phyloP scores from a whole-genome alignment of 2,329 filamentous ascomycete species.

The Cadophora malorum region DNA sequence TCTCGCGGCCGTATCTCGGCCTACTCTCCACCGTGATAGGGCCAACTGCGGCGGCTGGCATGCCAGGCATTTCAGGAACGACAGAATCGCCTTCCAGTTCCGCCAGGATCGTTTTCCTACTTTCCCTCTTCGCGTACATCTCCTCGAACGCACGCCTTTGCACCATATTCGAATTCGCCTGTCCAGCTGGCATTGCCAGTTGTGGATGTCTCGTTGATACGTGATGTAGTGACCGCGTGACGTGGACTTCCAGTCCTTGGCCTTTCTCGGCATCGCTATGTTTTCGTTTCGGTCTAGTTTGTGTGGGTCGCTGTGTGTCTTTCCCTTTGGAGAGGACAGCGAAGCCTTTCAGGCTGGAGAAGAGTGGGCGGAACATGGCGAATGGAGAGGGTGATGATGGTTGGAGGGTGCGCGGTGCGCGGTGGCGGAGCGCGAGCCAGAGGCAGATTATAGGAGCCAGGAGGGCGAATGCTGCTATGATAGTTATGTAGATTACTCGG shows the following conservation, averaged over 20 bases:
- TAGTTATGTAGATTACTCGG: slow-evolving; percentile 20
- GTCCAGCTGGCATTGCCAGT: not conserved
- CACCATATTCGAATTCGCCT: not conserved
- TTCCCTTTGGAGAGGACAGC: not conserved
- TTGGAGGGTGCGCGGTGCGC: not conserved
- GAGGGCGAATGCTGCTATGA: slow-evolving; percentile 25
- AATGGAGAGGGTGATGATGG: not conserved
- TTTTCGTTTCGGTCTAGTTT: slow-evolving; percentile 10
- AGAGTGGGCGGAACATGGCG: not conserved
- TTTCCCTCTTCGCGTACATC: slow-evolving; percentile 10
- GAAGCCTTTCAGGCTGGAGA: slow-evolving; percentile 3
- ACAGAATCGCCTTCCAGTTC: slow-evolving; percentile 30
- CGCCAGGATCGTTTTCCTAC: slow-evolving; percentile 23
- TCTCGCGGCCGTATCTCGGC: slow-evolving; percentile 3
- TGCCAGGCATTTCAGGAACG: not conserved
- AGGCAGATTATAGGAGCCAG: slow-evolving; percentile 18
- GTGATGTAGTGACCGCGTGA: not conserved
- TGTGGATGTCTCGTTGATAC: not conserved
- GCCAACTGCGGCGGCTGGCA: not conserved
- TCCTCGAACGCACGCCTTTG: slow-evolving; percentile 12
- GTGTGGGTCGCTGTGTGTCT: not conserved
- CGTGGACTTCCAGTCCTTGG: not conserved
- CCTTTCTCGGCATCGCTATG: slow-evolving; percentile 20
- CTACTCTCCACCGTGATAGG: not conserved
- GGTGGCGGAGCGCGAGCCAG: slow-evolving; percentile 24